These are phyloP conservation scores for Chlamydomonas schloesseri DNA, from an alignment of 139 green algal species.

Conservation along the genomic window DNA sequence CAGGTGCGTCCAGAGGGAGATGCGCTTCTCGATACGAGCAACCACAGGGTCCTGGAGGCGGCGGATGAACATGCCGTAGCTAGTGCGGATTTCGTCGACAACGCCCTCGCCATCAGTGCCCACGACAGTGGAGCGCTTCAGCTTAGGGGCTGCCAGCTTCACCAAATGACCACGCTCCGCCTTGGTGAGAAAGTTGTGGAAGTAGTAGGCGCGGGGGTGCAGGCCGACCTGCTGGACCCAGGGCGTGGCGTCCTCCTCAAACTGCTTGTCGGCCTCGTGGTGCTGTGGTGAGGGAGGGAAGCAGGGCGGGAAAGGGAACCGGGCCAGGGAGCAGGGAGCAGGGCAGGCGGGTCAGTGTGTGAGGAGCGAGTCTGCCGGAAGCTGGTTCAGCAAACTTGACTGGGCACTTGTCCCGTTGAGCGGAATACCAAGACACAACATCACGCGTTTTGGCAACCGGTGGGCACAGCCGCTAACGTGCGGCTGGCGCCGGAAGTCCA, in stretches of 20 bases:
- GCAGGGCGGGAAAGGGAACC: neutral
- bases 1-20: conserved; percentile 63
- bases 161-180: conserved; percentile 78
- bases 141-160: conserved; percentile 59
- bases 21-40: conserved; percentile 57
- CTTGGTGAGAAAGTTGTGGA: conserved; percentile 84
- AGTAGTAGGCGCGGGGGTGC: conserved; percentile 74
- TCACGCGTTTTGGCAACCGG: too few species aligned
- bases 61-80: conserved; percentile 53
- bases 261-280: neutral
- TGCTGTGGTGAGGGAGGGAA: neutral
- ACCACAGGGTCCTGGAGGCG: conserved; percentile 56
- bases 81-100: conserved; percentile 76
- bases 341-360: neutral
- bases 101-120: conserved; percentile 61
- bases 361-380: neutral
- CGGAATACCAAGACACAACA: too few species aligned
- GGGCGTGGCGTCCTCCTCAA: conserved; percentile 27
- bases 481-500: neutral
- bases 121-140: conserved; percentile 83
- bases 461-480: too few species aligned
- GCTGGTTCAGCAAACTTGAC: neutral
- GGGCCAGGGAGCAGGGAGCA: too few species aligned
- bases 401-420: too few species aligned
- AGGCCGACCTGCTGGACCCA: conserved; percentile 76